Evolutionary conservation across 208 protist genomes (phyloP).

Genomic region (Zelonia costaricensis): DNA sequence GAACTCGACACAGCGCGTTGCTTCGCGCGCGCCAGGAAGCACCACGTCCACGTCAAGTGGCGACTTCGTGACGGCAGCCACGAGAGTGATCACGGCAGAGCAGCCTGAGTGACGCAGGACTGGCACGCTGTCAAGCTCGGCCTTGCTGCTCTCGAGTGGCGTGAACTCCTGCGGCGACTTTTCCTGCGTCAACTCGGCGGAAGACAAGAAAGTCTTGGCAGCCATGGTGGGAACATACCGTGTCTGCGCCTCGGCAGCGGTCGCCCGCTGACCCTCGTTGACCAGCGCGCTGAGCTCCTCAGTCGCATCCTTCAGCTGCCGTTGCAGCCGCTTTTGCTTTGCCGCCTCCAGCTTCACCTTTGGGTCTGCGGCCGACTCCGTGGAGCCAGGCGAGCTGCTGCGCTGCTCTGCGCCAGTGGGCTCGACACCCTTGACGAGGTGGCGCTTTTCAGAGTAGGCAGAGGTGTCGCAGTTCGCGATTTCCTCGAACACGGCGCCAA

Average conservation of each 20-base stretch:
- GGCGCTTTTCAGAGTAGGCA: constrained; percentile 3
- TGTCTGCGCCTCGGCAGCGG: constrained; percentile 18
- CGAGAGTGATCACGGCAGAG: constrained; percentile 66
- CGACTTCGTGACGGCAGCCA: constrained; percentile 35
- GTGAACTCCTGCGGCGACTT: constrained; percentile 79
- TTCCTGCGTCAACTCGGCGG: constrained; percentile 68
- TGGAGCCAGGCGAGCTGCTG: background rate
- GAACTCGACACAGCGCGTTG: constrained; percentile 45
- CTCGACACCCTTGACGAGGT: background rate
- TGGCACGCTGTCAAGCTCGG: constrained; percentile 40
- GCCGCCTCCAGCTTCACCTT: constrained; percentile 22
- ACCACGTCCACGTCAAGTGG: constrained; percentile 3
- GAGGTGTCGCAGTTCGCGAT: constrained; percentile 29
- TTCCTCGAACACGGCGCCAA: constrained; percentile 27
- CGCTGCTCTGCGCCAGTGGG: background rate
- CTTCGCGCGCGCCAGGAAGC: constrained; percentile 16
- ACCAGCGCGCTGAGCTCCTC: constrained; percentile 43
- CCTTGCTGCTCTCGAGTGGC: constrained; percentile 33
- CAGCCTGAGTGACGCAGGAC: constrained; percentile 41
- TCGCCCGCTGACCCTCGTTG: constrained; percentile 20
- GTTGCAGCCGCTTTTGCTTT: constrained; percentile 20
- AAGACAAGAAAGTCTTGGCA: constrained; percentile 56
- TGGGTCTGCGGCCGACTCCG: constrained; percentile 1
- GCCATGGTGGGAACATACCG: constrained; percentile 47
- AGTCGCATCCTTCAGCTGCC: constrained; percentile 38